phyloP scores from a whole-genome alignment of 805 yeast species.

The Saturnispora zaruensis region DNA sequence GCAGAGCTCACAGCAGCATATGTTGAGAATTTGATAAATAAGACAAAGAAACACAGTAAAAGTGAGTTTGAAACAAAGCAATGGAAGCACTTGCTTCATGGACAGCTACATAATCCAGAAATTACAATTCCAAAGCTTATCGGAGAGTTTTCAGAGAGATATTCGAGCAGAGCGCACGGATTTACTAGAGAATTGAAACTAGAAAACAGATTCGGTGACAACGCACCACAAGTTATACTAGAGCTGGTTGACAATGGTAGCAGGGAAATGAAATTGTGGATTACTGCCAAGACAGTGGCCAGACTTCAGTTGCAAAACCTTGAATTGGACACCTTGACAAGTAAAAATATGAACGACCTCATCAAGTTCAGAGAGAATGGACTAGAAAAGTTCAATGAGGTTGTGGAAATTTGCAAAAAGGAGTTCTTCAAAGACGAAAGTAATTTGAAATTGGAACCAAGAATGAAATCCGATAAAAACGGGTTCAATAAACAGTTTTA shows the following conservation, averaged over 20 bases:
- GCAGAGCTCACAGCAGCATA: conserved; percentile 60
- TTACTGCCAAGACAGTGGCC: conserved; percentile 78
- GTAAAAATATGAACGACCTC: conserved; percentile 47
- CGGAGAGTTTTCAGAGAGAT: conserved; percentile 56
- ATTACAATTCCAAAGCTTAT: conserved; percentile 55
- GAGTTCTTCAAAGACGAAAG: conserved; percentile 32
- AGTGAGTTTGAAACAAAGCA: conserved; percentile 18
- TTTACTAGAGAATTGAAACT: conserved; percentile 77
- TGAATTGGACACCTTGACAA: conserved; percentile 45
- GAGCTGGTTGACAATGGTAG: conserved; percentile 63
- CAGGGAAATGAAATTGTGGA: conserved; percentile 66
- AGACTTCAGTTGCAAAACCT: conserved; percentile 58
- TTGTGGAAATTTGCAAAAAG: conserved; percentile 50
- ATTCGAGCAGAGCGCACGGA: conserved; percentile 59
- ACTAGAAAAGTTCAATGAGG: conserved; percentile 42
- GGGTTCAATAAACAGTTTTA: conserved; percentile 26
- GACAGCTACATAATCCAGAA: conserved; percentile 41
- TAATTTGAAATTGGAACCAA: conserved; percentile 19
- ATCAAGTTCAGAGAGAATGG: conserved; percentile 41
- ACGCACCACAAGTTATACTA: conserved; percentile 79
- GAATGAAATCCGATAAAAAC: conserved; percentile 23
- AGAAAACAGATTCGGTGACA: conserved; percentile 84
- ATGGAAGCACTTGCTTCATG: conserved; percentile 25
- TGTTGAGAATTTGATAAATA: conserved; percentile 56
- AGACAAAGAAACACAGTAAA: conserved; percentile 34